Evolutionary conservation across 139 green algal species (phyloP).

Genomic region (Prasinococcaceae sp.): DNA sequence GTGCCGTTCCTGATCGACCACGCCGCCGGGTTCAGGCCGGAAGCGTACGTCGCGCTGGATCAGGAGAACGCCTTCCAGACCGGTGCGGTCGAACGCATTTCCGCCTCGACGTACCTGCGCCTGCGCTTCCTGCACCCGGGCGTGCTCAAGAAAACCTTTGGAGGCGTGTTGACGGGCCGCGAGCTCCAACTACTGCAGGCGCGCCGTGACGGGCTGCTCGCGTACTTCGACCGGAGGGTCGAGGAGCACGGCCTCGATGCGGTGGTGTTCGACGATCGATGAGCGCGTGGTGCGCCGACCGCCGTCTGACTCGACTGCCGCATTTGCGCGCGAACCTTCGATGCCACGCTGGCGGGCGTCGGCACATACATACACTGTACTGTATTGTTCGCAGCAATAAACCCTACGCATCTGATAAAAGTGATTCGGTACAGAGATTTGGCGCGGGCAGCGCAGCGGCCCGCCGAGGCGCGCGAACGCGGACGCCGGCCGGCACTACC

Average conservation of each 20-base stretch:
- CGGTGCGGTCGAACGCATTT: slow-evolving; percentile 37
- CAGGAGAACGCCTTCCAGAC: slow-evolving; percentile 70
- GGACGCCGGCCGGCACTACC: too few species aligned
- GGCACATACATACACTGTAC: too few species aligned
- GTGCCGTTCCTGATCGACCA: slow-evolving; percentile 66
- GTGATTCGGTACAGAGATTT: too few species aligned
- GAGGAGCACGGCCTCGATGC: slow-evolving; percentile 37
- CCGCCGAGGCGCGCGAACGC: too few species aligned
- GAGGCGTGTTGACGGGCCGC: slow-evolving; percentile 17
- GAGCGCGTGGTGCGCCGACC: too few species aligned
- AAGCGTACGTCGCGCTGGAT: slow-evolving; percentile 27
- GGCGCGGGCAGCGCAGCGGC: too few species aligned
- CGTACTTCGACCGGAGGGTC: slow-evolving; percentile 59
- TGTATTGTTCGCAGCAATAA: too few species aligned
- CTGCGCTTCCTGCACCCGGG: slow-evolving; percentile 49
- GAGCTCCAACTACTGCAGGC: slow-evolving; percentile 45
- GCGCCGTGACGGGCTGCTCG: slow-evolving; percentile 39
- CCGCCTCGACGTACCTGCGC: slow-evolving; percentile 53
- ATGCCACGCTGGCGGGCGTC: too few species aligned
- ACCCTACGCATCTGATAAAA: too few species aligned
- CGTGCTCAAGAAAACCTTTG: slow-evolving; percentile 29
- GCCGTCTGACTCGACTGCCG: too few species aligned
- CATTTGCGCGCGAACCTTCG: too few species aligned
- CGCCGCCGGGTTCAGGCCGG: slow-evolving; percentile 46
- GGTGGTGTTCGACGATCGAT: slow-evolving; percentile 40